Base-by-base conservation (phyloP, 2,329 filamentous ascomycete genomes). In the Hirsutella thompsonii region DNA sequence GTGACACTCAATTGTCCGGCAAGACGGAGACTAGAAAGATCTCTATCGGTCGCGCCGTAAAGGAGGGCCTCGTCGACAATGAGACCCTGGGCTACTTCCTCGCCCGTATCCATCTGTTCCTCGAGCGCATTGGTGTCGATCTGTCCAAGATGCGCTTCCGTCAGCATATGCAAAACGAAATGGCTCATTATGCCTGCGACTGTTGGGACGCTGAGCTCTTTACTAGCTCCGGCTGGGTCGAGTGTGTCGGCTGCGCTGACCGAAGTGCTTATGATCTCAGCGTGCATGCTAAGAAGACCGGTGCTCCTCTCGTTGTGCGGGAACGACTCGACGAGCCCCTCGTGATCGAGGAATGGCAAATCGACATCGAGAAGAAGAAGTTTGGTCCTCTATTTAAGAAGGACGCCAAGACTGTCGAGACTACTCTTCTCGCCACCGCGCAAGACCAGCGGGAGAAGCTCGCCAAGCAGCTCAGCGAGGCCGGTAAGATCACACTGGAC, bases 81-180 rank as follows among this genome's bases (percentile, higher is more conserved):
- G 89, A 98, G 72, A 98, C 92, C 1, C 75, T 98, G 36, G 92
- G 92, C 47, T 98, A 98, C 69, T 98, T 98, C 72, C 69, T 98
- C 38, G 92, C 87, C 36, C 81, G 92, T 42, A 95, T 98, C 55
- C 82, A 92, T 58, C 76, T 86, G 33, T 98, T 96, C 74, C 73
- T 96, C 50, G 63, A 83, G 55, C 88, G 82, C 64, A 82, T 98
- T 51, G 92, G 92, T 57, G 73, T 94, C 37, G 90, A 96, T 59
- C 70, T 78, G 58, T 74, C 69, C 49, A 98, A 96, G 71, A 76
- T 96, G 52, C 83, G 92, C 41, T 96, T 96, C 74, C 79, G 92
- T 55, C 92, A 98, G 65, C 92, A 98, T 66, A 95, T 98, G 89
- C 67, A 66, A 45, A 77, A 76, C 53, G 73, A 76, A 56, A 77